These are phyloP conservation scores for Elaphomyces granulatus DNA, from an alignment of 495 filamentous ascomycete species.

Conservation along the genomic window DNA sequence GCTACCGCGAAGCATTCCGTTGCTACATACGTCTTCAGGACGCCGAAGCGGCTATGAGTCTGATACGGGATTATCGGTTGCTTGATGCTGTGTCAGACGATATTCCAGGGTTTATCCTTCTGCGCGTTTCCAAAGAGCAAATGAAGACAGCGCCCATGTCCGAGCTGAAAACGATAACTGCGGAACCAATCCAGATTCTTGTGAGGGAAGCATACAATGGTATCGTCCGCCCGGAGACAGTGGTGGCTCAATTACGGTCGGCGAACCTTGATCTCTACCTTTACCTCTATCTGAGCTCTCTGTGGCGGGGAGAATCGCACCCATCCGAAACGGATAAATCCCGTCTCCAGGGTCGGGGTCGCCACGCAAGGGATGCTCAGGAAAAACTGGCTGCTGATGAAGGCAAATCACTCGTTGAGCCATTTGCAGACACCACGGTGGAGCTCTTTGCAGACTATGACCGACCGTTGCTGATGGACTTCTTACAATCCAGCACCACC, in stretches of 20 bases:
- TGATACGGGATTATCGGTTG: conserved; percentile 73
- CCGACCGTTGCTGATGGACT: conserved; percentile 64
- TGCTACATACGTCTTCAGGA: conserved; percentile 86
- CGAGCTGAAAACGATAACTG: conserved; percentile 62
- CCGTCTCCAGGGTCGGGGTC: conserved; percentile 22
- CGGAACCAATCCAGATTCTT: conserved; percentile 70
- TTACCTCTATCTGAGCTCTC: conserved; percentile 76
- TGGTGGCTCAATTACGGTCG: conserved; percentile 57
- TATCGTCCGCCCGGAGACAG: conserved; percentile 60
- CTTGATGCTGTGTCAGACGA: conserved; percentile 77
- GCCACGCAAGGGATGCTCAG: conserved; percentile 25
- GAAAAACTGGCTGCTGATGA: conserved; percentile 37
- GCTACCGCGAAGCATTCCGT: conserved; percentile 65
- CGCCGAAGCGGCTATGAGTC: conserved; percentile 70
- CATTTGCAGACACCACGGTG: conserved; percentile 72
- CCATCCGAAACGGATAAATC: conserved; percentile 25
- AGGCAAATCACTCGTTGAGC: conserved; percentile 66
- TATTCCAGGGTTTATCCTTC: conserved; percentile 72
- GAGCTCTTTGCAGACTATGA: conserved; percentile 76
- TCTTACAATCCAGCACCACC: conserved; percentile 66
- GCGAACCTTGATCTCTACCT: conserved; percentile 50
- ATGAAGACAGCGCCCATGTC: conserved; percentile 45
- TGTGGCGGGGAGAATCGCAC: conserved; percentile 62
- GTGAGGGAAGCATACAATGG: conserved; percentile 85
- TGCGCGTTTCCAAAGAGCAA: conserved; percentile 66